These are phyloP conservation scores for Globisporangium heterothallicum DNA, from an alignment of 352 stramenopile species.

Conservation along the genomic window DNA sequence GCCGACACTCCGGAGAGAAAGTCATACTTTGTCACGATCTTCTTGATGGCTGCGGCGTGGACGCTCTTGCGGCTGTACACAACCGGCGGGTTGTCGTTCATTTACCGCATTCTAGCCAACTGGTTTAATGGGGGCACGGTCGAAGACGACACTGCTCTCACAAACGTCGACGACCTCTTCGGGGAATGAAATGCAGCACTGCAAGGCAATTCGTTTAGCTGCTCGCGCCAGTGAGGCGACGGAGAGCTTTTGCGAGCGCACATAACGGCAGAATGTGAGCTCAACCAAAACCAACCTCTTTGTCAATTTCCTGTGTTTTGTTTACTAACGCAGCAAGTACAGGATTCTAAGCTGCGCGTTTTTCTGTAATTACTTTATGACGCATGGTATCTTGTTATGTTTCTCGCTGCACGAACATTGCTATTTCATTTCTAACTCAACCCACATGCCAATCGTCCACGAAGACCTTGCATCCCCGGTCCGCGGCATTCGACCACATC, in stretches of 20 bases:
- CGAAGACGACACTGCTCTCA: not conserved
- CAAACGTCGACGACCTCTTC: conserved; percentile 12
- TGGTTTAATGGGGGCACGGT: not conserved
- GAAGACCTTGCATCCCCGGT: not conserved
- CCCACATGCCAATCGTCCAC: not conserved
- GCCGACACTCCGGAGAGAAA: conserved; percentile 17
- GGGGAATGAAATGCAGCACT: conserved; percentile 7
- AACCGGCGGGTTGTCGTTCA: conserved; percentile 40
- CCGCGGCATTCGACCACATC: not conserved
- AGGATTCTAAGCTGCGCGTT: not conserved
- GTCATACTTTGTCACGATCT: conserved; percentile 51
- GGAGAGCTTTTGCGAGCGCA: no score
- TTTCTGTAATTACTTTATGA: not conserved
- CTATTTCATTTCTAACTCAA: conserved; percentile 11
- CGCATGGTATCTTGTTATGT: conserved; percentile 1
- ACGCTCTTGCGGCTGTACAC: conserved; percentile 64
- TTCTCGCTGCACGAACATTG: conserved; percentile 2
- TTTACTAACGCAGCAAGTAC: not conserved
- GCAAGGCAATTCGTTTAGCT: no score
- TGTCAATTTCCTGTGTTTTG: not conserved
- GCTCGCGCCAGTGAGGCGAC: no score
- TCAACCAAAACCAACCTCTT: not conserved
- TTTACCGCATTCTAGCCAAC: conserved; percentile 1
- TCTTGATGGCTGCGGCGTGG: conserved; percentile 57
- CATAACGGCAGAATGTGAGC: no score